Base-by-base conservation (phyloP, 495 filamentous ascomycete genomes). In the Hyaloscypha hepaticicola region DNA sequence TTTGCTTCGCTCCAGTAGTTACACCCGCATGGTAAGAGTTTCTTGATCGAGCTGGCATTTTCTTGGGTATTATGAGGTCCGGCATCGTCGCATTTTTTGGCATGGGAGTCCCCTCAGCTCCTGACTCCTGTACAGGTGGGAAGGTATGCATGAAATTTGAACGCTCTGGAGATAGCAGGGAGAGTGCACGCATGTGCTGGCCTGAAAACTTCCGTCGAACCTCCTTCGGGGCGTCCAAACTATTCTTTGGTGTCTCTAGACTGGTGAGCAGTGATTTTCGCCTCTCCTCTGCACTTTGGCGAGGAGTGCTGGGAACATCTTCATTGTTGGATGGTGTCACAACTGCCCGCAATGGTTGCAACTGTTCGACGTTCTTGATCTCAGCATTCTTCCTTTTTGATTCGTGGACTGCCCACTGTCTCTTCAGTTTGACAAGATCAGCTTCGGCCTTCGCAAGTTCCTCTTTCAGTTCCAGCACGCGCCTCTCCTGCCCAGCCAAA, bases 401-500 rank as follows among this genome's bases (percentile, higher is more conserved):
- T 72, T 97, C 92, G 34, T 93, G 87, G 26, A 79, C 74, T 2
- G 89, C 83, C 91, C 91, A 88, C 70, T 95, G 90, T 65, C 85
- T 89, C 76, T 97, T 97, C 55, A 98, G 78, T 62, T 78, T 85
- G 33, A 79, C 76, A 62, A 99, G 78, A 34, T 97, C 92, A 4
- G 75, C 72, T 72, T 98, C 95, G 11, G 95, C 93, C 59, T 87
- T 87, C 8, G 78, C 74, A 14, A 99, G 80, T 73, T 97, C 95
- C 74, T 98, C 95, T 55, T 87, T 88, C 31, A 98, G 80, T 78
- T 98, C 95, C 49, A 99, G 78, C 6, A 99, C 94, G 58, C 85
- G 86, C n/a, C 95, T 86, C 73, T 99, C 95, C 75, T 97, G 93
- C 5, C 91, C 88, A 16, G 95, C 95, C 61, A 98, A 87, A 33